Evolutionary conservation across 768 basidiomycete genomes (phyloP), one percentile per base, ranked within the genome.

Genomic region (Phlebiopsis flavidoalba): DNA sequence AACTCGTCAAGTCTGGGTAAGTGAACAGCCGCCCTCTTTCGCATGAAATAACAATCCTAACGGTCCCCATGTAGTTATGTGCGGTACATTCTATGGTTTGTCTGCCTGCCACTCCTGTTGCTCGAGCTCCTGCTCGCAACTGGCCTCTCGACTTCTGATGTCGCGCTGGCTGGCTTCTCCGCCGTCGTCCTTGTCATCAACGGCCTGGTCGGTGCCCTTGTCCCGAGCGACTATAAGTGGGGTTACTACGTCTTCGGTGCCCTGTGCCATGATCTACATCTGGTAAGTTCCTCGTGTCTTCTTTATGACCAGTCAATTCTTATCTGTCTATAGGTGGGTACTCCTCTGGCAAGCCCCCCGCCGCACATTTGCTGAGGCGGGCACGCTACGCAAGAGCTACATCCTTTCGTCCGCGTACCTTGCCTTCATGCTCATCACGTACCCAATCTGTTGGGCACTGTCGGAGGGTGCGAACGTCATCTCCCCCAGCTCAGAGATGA

Each of bases 381-480:
- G 58, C 0, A 57, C 57, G 10, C 68, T 73, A 33, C 72, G 70
- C 17, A 17, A 26, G 5, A 68, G 70, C 5, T 77, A 74, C 65
- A 59, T 71, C 15, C 26, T 58, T 19, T 75, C 76, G n/a, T 77
- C 80, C 3, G 65, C 63, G 14, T 77, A 77, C 72, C 73, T 86
- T 61, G 73, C 77, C n/a, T 75, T 83, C 71, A 73, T 85, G 64
- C 84, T 81, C 80, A 58, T 80, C 59, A 64, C 83, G n/a, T 85
- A 85, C 72, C 81, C 84, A 10, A 78, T 86, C 62, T 76, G 75
- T 24, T 85, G 83, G 84, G 83, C 78, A 53, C 72, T 81, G 33
- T 76, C 77, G 24, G 83, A 84, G 58, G 83, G 83, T 15, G 74
- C 75, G 5, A 79, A 83, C 69, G 74, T 73, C 58, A 85, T 86